phyloP scores from a whole-genome alignment of 129 eudicot genomes.

The Kitagawia praeruptora region DNA sequence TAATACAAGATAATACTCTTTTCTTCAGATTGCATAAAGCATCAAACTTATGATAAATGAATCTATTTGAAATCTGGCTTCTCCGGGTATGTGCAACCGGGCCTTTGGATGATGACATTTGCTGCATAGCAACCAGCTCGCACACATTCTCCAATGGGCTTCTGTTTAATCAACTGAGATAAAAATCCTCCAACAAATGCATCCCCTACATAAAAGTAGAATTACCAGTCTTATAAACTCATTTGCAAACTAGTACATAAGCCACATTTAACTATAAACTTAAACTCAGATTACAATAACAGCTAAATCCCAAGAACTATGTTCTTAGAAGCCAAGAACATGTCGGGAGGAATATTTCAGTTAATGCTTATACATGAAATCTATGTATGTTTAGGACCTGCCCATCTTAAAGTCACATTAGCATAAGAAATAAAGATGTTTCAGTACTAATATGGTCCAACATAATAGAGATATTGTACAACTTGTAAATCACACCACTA shows the following conservation, averaged over 20 bases:
- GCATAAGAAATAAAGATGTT: background rate
- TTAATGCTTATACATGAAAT: background rate
- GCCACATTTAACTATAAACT: background rate
- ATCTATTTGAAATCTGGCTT: conserved; percentile 45
- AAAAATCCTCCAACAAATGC: conserved; percentile 96
- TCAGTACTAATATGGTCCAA: background rate
- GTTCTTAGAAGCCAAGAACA: background rate
- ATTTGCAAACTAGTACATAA: background rate
- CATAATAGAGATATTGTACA: background rate
- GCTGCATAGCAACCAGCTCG: conserved; percentile 87
- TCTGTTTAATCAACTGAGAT: conserved; percentile 68
- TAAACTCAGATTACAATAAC: background rate
- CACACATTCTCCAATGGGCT: conserved; percentile 70
- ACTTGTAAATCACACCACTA: background rate
- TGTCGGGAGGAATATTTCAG: background rate
- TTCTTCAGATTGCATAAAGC: background rate
- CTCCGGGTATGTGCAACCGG: conserved; percentile 94
- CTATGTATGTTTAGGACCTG: background rate
- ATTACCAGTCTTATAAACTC: background rate
- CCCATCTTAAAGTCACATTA: background rate
- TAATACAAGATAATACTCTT: background rate
- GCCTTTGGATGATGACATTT: conserved; percentile 74
- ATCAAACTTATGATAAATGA: background rate
- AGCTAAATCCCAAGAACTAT: background rate
- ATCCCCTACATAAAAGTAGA: conserved; percentile 41